Evolutionary conservation across 352 stramenopile species (phyloP), one percentile per base, ranked within the genome.

Genomic region (Pythium phragmitis): DNA sequence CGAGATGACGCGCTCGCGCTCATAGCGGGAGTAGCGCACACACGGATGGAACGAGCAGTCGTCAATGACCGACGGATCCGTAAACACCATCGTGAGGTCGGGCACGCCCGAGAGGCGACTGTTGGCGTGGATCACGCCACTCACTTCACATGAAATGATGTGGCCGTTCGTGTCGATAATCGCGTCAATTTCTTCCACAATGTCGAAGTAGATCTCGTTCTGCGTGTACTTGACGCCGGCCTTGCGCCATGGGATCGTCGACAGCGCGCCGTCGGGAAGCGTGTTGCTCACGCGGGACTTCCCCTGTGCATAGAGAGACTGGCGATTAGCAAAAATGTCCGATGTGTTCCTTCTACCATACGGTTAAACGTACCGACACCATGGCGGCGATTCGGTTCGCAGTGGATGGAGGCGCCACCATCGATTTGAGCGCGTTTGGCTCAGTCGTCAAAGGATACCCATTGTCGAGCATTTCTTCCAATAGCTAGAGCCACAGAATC

Each of bases 191-290:
- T 98, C 96, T 79, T 99, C 97, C 0, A 99, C 82, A 71, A 99
- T 98, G 73, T 99, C 97, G 63, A 99, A 96, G 76, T 99, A 99
- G 53, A 99, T 98, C 80, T 99, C 97, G 82, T 99, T 99, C 67
- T 92, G 85, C 52, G 85, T 91, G 75, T 99, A 99, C 48, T 89
- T 89, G 55, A 99, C 96, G 56, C 90, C 95, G 50, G 87, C 93
- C 66, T 98, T 98, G 66, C 97, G 82, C 97, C 97, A 99, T 23
- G 97, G 96, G 76, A 99, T 99, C 72, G 96, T 98, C 36, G 89
- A 98, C 30, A 98, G 85, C 3, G 94, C 96, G 8, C 94, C 94
- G 46, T 92, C 92, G 0, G 92, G 93, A 17, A 98, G 70, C 50
- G 86, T 92, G 57, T 98, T 96, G 63, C 89, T 96, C 14, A 98